These are phyloP conservation scores for Dothistroma pini DNA, from an alignment of 2,329 filamentous ascomycete species.

Conservation along the genomic window DNA sequence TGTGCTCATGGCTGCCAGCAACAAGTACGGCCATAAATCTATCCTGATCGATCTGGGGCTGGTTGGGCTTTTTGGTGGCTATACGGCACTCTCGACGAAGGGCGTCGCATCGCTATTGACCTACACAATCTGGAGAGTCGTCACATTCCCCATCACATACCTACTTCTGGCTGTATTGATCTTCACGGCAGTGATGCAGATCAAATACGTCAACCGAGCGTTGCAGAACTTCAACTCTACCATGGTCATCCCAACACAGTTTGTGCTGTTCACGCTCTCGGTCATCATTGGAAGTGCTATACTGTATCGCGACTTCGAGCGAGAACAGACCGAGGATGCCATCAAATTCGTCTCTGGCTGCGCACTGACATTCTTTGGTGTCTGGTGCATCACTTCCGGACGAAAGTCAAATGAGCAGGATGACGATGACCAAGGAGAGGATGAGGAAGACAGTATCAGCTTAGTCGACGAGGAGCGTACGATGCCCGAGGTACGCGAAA, in stretches of 20 bases:
- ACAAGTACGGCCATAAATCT: conserved; percentile 75
- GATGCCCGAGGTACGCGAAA: conserved; percentile 28
- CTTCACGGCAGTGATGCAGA: conserved; percentile 88
- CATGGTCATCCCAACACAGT: conserved; percentile 96
- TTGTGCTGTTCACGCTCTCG: conserved; percentile 92
- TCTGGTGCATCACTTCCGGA: conserved; percentile 95
- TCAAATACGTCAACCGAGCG: conserved; percentile 89
- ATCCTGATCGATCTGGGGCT: conserved; percentile 91
- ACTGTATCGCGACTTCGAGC: conserved; percentile 91
- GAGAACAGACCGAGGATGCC: conserved; percentile 68
- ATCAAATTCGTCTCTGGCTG: conserved; percentile 88
- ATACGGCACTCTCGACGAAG: conserved; percentile 95
- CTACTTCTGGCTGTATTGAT: conserved; percentile 75
- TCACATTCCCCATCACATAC: conserved; percentile 91
- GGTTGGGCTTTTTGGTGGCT: conserved; percentile 93
- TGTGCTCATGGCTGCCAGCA: conserved; percentile 75
- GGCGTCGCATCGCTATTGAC: conserved; percentile 94
- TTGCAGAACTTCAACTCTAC: conserved; percentile 95
- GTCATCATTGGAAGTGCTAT: conserved; percentile 93
- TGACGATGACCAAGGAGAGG: conserved; percentile 44
- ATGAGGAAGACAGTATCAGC: conserved; percentile 42
- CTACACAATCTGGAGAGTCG: conserved; percentile 80
- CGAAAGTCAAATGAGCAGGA: conserved; percentile 59
- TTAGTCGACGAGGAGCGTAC: conserved; percentile 39
- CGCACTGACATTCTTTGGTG: conserved; percentile 86